A percentile compares a stretch with the other conserved stretches of the same genome.
Conservation (phyloP, 441 rosid genomes). For the Gossypium gossypioides region DNA sequence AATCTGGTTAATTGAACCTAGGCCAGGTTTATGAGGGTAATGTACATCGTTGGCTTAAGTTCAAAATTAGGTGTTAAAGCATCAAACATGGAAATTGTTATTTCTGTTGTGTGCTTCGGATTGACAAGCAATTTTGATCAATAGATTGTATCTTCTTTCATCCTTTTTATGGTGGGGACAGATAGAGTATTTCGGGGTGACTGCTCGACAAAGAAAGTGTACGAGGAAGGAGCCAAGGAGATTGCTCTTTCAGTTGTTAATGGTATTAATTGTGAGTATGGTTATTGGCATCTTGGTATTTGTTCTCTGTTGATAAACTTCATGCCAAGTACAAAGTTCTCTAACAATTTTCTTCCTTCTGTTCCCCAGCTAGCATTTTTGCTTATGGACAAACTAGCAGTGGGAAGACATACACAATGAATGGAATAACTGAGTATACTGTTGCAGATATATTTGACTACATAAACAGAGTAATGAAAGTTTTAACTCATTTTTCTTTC, state of each 20-base stretch:
- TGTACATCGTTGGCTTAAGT: background rate
- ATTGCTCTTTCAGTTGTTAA: constrained; percentile 82
- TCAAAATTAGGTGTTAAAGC: background rate
- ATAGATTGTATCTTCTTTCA: background rate
- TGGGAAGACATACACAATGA: constrained; percentile 88
- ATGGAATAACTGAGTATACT: constrained; percentile 64
- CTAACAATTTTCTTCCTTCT: background rate
- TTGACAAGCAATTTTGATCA: background rate
- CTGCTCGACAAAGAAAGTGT: constrained; percentile 62
- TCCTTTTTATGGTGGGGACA: constrained; percentile 22
- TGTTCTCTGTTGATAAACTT: background rate
- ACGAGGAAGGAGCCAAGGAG: constrained; percentile 73
- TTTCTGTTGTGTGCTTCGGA: background rate
- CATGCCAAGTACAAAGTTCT: constrained; percentile 6
- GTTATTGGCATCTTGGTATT: background rate
- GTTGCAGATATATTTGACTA: constrained; percentile 77
- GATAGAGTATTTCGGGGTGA: constrained; percentile 86
- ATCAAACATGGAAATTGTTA: background rate
- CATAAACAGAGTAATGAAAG: constrained; percentile 45
- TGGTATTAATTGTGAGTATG: constrained; percentile 76
- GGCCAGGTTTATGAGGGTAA: background rate
- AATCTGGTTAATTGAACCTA: background rate
- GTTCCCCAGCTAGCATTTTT: constrained; percentile 65
- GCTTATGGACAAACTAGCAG: constrained; percentile 92
- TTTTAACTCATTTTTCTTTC: constrained; percentile 10